These are phyloP conservation scores for Pholiota microspora DNA, from an alignment of 768 basidiomycete species.

Conservation along the genomic window DNA sequence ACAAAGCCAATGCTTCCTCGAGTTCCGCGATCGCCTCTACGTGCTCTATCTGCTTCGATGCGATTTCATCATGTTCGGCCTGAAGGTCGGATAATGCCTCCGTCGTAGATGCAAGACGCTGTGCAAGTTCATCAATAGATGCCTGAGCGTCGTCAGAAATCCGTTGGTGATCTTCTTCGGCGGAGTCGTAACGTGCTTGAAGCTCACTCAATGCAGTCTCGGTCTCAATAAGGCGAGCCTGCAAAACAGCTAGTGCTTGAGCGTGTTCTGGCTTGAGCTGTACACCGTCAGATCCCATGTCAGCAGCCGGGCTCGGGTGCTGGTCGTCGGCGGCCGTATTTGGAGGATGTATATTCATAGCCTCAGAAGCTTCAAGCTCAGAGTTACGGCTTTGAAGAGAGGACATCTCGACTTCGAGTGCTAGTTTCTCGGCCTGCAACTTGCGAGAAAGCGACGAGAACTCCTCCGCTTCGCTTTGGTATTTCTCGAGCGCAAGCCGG, in stretches of 20 bases:
- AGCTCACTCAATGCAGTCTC: constrained; percentile 33
- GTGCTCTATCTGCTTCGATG: constrained; percentile 15
- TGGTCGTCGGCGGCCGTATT: constrained; percentile 25
- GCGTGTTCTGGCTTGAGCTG: constrained; percentile 34
- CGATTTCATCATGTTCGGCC: constrained; percentile 19
- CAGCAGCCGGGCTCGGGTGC: constrained; percentile 14
- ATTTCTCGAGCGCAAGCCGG: constrained; percentile 5
- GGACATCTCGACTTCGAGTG: constrained; percentile 22
- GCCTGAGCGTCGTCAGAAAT: constrained; percentile 29
- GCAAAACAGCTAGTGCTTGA: constrained; percentile 34
- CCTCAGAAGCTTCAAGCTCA: constrained; percentile 24
- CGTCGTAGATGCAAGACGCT: constrained; percentile 13
- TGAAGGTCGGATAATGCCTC: constrained; percentile 19
- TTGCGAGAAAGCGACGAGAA: constrained; percentile 8
- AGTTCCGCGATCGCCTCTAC: constrained; percentile 19
- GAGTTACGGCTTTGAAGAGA: constrained; percentile 21
- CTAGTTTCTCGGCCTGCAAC: constrained; percentile 16
- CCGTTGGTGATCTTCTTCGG: constrained; percentile 29
- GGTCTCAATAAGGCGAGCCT: constrained; percentile 33
- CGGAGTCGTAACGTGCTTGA: constrained; percentile 29
- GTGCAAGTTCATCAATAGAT: constrained; percentile 24
- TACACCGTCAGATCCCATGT: constrained; percentile 20
- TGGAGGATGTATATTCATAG: constrained; percentile 26
- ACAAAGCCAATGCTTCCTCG: constrained; percentile 16
- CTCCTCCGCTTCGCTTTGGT: constrained; percentile 12